phyloP scores from a whole-genome alignment of 75 land plant species.

The Selaginella moellendorffii region DNA sequence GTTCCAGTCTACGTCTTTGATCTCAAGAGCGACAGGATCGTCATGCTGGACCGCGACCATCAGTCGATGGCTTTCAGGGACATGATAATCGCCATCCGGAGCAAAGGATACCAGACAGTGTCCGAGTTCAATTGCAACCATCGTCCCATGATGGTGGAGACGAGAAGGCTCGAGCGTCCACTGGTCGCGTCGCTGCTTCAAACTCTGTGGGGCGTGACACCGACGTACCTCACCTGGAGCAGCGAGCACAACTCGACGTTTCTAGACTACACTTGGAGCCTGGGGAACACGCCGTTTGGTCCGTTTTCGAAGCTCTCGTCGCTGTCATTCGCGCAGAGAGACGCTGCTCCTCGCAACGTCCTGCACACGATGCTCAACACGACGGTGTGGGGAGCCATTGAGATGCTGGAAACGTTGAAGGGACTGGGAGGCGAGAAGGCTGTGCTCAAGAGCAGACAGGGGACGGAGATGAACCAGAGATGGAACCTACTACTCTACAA shows the following conservation, averaged over 20 bases:
- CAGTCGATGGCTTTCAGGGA: conserved; percentile 73
- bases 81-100: conserved; percentile 90
- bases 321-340: conserved; percentile 82
- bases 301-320: conserved; percentile 71
- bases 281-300: conserved; percentile 96
- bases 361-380: conserved; percentile 59
- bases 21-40: conserved; percentile 44
- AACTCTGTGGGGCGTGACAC: conserved; percentile 90
- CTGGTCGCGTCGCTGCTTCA: conserved; percentile 81
- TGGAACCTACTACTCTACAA: conserved; percentile 80
- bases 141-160: conserved; percentile 57
- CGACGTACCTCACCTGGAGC: conserved; percentile 87
- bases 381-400: conserved; percentile 54
- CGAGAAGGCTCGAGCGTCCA: conserved; percentile 69
- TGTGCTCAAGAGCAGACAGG: conserved; percentile 31
- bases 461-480: conserved; percentile 58
- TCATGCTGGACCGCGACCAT: conserved; percentile 82
- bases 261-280: conserved; percentile 88
- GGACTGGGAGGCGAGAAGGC: conserved; percentile 73
- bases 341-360: conserved; percentile 78
- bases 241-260: conserved; percentile 59
- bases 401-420: conserved; percentile 48
- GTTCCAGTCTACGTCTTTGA: conserved; percentile 89
- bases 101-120: conserved; percentile 56
- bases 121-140: conserved; percentile 95